Base-by-base conservation (phyloP, 495 filamentous ascomycete species). In the Platismatia glauca region DNA sequence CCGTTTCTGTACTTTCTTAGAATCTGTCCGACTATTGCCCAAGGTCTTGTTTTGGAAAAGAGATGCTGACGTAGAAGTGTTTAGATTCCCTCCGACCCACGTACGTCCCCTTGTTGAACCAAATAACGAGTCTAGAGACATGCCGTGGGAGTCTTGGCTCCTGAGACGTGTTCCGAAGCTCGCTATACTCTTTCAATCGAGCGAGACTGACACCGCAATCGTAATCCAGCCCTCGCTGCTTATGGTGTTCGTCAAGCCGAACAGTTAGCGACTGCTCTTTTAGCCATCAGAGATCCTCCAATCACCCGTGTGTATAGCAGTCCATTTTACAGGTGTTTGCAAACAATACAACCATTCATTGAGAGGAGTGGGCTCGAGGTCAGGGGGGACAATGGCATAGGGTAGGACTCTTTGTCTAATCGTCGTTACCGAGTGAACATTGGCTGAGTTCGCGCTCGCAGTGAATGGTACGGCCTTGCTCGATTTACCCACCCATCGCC, bases 291-390 rank as follows among this genome's bases (percentile, higher is more conserved):
- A n/a, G 71, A 85, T 29, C 87, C 90, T 15, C 81, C 86, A 39
- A 79, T 89, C 57, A 87, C 91, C 31, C 80, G 83, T 59, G 76
- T 97, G 67, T 97, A 96, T 77, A 86, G 81, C 18, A 90, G 86
- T 64, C 90, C 91, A 18, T 97, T 92, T 70, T 97, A 95, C 73
- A 84, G 94, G 59, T 98, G 94, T 71, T 76, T 97, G 24, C 89
- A 97, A 73, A 97, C 94, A 0, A 81, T 97, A 48, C 70, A 75
- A 58, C 67, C 67, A 0, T 81, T 83, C 29, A 80, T 89, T 15
- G 80, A 85, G 64, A 71, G 72, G 34, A 73, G 86, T 64, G 76
- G 74, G 56, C 67, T 72, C 60, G 68, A 77, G 55, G 83, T 93
- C 37, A 80, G 84, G 37, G 80, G 85, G 55, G 90, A 96, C 70